Conservation (phyloP, 2,329 filamentous ascomycete genomes). For the Myriangium duriaei region DNA sequence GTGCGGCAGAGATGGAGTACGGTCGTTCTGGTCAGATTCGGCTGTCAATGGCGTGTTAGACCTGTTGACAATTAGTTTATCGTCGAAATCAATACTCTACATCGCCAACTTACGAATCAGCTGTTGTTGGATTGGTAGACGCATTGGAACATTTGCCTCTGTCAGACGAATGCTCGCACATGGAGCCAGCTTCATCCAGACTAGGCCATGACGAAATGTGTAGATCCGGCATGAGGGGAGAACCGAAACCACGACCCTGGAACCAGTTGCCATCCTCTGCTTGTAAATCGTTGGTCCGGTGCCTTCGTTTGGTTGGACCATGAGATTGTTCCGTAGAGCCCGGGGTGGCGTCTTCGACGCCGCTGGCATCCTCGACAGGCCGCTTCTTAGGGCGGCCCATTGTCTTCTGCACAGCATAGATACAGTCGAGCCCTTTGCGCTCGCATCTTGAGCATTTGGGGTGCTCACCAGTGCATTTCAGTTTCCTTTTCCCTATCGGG, state of each 20-base stretch:
- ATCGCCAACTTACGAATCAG: too few relatives aligned
- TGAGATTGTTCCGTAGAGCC: too few relatives aligned
- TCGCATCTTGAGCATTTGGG: constrained; percentile 31
- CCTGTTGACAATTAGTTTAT: too few relatives aligned
- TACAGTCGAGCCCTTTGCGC: constrained; percentile 29
- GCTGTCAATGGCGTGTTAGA: too few relatives aligned
- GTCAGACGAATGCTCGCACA: constrained; percentile 8
- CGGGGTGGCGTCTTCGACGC: too few relatives aligned
- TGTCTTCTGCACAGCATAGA: constrained; percentile 36
- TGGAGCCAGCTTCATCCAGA: constrained; percentile 1
- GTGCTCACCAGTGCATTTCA: constrained; percentile 36
- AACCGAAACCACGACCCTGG: constrained; percentile 4
- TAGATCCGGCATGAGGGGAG: constrained; percentile 4
- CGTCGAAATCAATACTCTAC: too few relatives aligned
- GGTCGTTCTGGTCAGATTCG: constrained; percentile 13
- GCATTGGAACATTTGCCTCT: too few relatives aligned
- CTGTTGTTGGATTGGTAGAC: too few relatives aligned
- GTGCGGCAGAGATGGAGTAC: constrained; percentile 11
- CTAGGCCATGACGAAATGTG: constrained; percentile 3
- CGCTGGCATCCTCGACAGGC: neutral
- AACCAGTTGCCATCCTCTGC: constrained; percentile 6
- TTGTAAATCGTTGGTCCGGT: too few relatives aligned
- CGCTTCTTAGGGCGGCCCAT: constrained; percentile 42
- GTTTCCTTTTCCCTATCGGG: constrained; percentile 32
- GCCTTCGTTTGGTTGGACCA: too few relatives aligned